Percentiles rank a stretch among this genome's conserved stretches.
Conservation (phyloP, 2,329 filamentous ascomycete genomes). For the Clonostachys solani region DNA sequence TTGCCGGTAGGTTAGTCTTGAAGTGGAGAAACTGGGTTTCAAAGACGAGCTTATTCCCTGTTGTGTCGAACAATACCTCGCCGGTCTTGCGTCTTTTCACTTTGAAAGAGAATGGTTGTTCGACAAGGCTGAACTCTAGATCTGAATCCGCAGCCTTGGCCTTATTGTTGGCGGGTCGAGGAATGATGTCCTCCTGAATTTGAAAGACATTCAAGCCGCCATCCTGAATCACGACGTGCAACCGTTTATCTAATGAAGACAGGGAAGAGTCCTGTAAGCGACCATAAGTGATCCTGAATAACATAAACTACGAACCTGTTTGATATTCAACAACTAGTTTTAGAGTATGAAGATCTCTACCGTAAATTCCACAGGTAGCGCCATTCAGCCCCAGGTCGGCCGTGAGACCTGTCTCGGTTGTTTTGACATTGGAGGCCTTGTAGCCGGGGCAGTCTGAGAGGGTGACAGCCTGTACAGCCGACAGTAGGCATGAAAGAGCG, state of each 20-base stretch:
- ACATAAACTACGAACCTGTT: slow-evolving; percentile 26
- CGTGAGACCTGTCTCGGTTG: slow-evolving; percentile 45
- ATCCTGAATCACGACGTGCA: slow-evolving; percentile 71
- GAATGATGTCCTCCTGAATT: slow-evolving; percentile 60
- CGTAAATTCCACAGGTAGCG: slow-evolving; percentile 13
- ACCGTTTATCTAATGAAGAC: slow-evolving; percentile 46
- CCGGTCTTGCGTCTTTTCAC: slow-evolving; percentile 30
- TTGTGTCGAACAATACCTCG: slow-evolving; percentile 61
- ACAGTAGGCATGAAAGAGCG: too few species aligned
- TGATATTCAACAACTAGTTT: slow-evolving; percentile 63
- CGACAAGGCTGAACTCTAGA: slow-evolving; percentile 1
- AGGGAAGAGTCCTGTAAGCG: background rate
- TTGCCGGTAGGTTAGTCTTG: slow-evolving; percentile 59
- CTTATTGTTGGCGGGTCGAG: slow-evolving; percentile 42
- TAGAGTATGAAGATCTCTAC: slow-evolving; percentile 12
- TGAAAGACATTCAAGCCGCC: slow-evolving; percentile 62
- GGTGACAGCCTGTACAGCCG: too few species aligned
- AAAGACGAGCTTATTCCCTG: slow-evolving; percentile 60
- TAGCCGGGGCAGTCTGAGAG: slow-evolving; percentile 55
- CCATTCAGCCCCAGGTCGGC: slow-evolving; percentile 15
- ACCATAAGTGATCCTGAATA: background rate
- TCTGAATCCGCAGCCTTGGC: slow-evolving; percentile 29
- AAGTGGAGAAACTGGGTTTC: slow-evolving; percentile 70
- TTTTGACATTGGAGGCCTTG: slow-evolving; percentile 50
- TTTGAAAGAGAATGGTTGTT: slow-evolving; percentile 58